phyloP scores from a whole-genome alignment of 108 stramenopile species.

The Nitzschia putrida region DNA sequence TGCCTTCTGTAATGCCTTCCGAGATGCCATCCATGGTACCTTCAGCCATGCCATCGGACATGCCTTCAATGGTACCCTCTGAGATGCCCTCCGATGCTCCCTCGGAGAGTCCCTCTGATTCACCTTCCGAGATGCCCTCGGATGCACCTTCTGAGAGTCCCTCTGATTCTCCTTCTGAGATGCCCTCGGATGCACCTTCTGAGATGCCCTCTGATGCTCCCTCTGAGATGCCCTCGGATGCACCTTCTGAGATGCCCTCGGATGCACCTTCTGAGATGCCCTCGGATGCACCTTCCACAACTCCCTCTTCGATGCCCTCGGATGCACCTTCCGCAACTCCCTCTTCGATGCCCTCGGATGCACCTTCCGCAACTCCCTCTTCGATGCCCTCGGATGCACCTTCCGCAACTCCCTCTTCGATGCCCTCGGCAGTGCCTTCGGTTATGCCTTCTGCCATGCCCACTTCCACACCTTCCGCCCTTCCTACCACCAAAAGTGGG shows the following conservation, averaged over 20 bases:
- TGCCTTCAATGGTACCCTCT: background rate
- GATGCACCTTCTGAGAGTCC: conserved; percentile 10
- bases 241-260: conserved; percentile 18
- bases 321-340: background rate
- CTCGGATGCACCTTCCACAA: background rate
- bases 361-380: background rate
- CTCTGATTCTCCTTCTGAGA: background rate
- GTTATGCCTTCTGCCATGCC: conserved; percentile 1
- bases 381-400: background rate
- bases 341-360: background rate
- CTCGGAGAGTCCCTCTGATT: conserved; percentile 3
- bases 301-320: background rate
- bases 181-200: background rate
- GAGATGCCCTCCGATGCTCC: background rate
- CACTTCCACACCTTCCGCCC: too few species aligned
- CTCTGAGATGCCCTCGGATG: conserved; percentile 12
- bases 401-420: conserved; percentile 1
- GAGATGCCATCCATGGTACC: too few species aligned
- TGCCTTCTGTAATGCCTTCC: too few species aligned
- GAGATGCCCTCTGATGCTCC: conserved; percentile 12
- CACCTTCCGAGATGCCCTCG: conserved; percentile 5
- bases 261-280: background rate
- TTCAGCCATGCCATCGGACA: background rate
- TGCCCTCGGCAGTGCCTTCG: background rate
- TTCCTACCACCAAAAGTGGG: too few species aligned